These are phyloP conservation scores for Solanum habrochaites DNA, from an alignment of 257 asterid genomes.

Conservation along the genomic window DNA sequence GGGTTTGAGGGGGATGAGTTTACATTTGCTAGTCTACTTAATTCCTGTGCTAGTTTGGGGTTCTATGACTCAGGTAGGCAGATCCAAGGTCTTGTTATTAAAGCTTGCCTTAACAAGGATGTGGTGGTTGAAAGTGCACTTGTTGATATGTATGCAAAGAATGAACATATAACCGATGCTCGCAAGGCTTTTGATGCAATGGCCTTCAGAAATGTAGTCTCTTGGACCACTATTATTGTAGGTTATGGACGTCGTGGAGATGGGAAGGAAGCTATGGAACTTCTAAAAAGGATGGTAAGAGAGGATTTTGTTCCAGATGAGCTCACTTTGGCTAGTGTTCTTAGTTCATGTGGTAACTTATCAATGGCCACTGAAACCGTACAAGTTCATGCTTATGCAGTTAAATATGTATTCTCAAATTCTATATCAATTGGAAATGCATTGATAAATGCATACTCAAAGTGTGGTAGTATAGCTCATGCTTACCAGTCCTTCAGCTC, in stretches of 20 bases:
- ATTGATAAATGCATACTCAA: constrained; percentile 18
- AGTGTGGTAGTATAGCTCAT: constrained; percentile 12
- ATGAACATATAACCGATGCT: constrained; percentile 3
- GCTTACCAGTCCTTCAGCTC: constrained; percentile 14
- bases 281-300: constrained; percentile 15
- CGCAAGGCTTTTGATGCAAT: constrained; percentile 18
- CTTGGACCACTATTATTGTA: constrained; percentile 27
- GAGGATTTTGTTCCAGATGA: constrained; percentile 20
- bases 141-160: constrained; percentile 27
- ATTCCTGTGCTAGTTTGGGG: constrained; percentile 9
- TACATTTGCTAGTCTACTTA: constrained; percentile 20
- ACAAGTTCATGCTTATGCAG: constrained; percentile 15
- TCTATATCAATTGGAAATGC: constrained; percentile 18
- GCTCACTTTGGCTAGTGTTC: constrained; percentile 17
- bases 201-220: constrained; percentile 18
- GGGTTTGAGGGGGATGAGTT: constrained; percentile 19
- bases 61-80: constrained; percentile 6
- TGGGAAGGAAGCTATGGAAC: constrained; percentile 12
- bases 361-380: constrained; percentile 7
- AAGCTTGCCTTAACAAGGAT: constrained; percentile 4
- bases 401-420: constrained; percentile 10
- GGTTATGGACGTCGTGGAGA: constrained; percentile 24
- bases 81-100: constrained; percentile 14
- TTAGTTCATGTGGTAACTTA: constrained; percentile 22
- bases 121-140: constrained; percentile 18